phyloP scores from a whole-genome alignment of 2,329 filamentous ascomycete species.

The Ceratocystis huliohia region DNA sequence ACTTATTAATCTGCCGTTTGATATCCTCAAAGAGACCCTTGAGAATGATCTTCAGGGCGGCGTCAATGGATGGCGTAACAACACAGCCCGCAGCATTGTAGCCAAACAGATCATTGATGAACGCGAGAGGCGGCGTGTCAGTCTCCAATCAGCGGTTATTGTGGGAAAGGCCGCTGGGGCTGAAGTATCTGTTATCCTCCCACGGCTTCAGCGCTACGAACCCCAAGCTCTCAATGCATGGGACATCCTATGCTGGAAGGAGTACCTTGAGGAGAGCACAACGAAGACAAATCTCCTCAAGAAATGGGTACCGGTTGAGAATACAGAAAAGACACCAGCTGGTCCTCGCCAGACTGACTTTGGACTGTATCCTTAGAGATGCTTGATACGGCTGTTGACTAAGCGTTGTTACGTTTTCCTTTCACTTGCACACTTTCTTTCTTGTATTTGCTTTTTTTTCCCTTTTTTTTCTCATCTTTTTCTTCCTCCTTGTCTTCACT shows the following conservation, averaged over 20 bases:
- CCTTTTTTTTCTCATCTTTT: not conserved
- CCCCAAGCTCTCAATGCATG: constrained; percentile 33
- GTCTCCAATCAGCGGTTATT: constrained; percentile 34
- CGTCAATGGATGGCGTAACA: constrained; percentile 38
- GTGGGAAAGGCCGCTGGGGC: constrained; percentile 28
- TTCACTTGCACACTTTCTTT: too few relatives aligned
- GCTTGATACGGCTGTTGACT: not conserved
- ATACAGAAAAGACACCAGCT: not conserved
- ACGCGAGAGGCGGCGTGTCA: constrained; percentile 44
- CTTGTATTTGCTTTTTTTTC: not conserved
- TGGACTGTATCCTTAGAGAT: constrained; percentile 18
- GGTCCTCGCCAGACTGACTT: constrained; percentile 10
- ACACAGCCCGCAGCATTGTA: constrained; percentile 36
- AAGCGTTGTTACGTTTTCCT: not conserved
- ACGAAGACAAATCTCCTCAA: constrained; percentile 13
- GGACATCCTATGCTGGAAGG: constrained; percentile 40
- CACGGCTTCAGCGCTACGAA: constrained; percentile 30
- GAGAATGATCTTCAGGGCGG: constrained; percentile 42
- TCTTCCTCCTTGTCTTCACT: not conserved
- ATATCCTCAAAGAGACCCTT: constrained; percentile 51
- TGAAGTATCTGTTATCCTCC: constrained; percentile 29
- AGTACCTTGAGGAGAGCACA: constrained; percentile 27
- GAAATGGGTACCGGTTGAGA: constrained; percentile 16
- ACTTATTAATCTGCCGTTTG: constrained; percentile 57
- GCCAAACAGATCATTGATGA: constrained; percentile 41